Evolutionary conservation across 805 yeast species (phyloP), one percentile per base, ranked within the genome.

Genomic region (Spathaspora hagerdaliae): DNA sequence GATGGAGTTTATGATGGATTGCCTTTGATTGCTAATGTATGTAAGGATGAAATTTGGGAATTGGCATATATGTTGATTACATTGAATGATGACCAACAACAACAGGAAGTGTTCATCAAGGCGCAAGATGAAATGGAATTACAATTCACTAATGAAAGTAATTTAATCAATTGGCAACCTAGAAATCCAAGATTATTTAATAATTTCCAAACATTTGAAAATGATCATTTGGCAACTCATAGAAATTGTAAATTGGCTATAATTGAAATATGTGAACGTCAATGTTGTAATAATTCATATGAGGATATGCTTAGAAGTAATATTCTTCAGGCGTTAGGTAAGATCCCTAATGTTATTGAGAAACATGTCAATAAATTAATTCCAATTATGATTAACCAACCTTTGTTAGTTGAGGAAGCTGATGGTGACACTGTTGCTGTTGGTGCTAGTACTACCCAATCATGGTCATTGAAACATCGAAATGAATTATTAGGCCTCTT

Each of bases 261-360:
- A 12, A 42, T 76, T 14, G 63, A 61, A 3, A 52, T 59, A 39
- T 65, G 74, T 1, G 65, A 69, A 47, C 50, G 54, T 4, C 52
- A 53, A 32, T 65, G 76, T 42, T 74, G 74, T 5, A 63, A 64
- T 13, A 52, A 64, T 15, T 50, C 55, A 1, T 74, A 66, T 48
- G 73, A 78, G n/a, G 63, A 61, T 7, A 71, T 75, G 45, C 63
- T 79, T 49, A 69, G 92, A 47, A 59, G 71, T 3, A 82, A 83
- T 52, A 74, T 79, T 2, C 67, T 90, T 13, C 78, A 79, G 46
- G 75, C 82, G 0, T 68, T 91, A 45, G 61, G 66, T 12, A 63
- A 71, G 24, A 67, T 83, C n/a, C 89, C 96, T 1, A 65, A 69
- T 11, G 52, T 87, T 34, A 92, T 89, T 1, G 97, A 92, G 60